These are phyloP conservation scores for Tausonia pullulans DNA, from an alignment of 1,284 basidiomycete genomes.

Conservation along the genomic window DNA sequence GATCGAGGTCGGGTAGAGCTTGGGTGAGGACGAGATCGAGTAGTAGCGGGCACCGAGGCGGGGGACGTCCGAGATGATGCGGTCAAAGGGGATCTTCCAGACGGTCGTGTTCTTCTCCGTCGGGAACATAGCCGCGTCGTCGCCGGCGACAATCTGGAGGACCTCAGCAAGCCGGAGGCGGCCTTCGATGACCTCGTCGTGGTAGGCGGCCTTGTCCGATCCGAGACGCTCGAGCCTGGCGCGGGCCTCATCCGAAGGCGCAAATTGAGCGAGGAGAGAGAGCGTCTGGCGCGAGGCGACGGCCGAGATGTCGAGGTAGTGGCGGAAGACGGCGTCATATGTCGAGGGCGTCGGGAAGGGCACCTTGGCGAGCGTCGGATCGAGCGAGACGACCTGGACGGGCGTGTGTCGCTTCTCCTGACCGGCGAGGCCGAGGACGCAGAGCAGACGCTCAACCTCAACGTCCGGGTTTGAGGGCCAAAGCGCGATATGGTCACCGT, in stretches of 20 bases:
- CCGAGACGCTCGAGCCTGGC: conserved; percentile 65
- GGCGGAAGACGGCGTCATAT: conserved; percentile 82
- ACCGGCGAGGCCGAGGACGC: conserved; percentile 63
- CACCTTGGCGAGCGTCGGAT: conserved; percentile 94
- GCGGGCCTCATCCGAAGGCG: conserved; percentile 68
- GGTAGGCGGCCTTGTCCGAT: conserved; percentile 77
- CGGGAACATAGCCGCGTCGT: conserved; percentile 49
- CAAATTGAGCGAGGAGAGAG: conserved; percentile 73
- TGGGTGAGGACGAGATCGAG: conserved; percentile 95
- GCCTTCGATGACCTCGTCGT: conserved; percentile 58
- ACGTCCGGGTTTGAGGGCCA: conserved; percentile 92
- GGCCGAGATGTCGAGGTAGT: conserved; percentile 93
- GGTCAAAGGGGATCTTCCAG: conserved; percentile 95
- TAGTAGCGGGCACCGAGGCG: conserved; percentile 95
- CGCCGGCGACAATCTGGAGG: conserved; percentile 71
- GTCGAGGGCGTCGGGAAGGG: conserved; percentile 97
- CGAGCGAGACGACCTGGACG: conserved; percentile 87
- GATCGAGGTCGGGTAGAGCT: conserved; percentile 73
- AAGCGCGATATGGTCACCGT: conserved; percentile 93
- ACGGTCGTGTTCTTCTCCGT: conserved; percentile 58
- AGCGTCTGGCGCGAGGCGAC: conserved; percentile 88
- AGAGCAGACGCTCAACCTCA: conserved; percentile 81
- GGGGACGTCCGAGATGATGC: conserved; percentile 82
- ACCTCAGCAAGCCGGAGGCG: conserved; percentile 86
- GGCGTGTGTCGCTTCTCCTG: conserved; percentile 62